Percentiles rank a stretch among this genome's conserved stretches.
phyloP scores from a whole-genome alignment of 306 rosid genomes.

The Luffa aegyptiaca region DNA sequence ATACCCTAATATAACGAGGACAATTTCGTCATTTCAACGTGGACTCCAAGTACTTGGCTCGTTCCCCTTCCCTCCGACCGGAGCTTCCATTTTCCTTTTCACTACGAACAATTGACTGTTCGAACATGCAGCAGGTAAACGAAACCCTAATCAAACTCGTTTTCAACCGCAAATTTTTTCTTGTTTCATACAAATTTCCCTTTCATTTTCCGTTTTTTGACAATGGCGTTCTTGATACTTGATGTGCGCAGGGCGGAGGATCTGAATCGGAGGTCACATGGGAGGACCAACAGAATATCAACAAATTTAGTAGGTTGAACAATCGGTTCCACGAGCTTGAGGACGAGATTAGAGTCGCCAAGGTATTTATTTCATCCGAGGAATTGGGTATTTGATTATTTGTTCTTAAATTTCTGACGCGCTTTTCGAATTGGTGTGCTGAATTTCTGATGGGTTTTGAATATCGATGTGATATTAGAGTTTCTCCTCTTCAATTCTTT shows the following conservation, averaged over 20 bases:
- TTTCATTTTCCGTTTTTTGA: neutral
- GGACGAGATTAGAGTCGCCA: conserved; percentile 69
- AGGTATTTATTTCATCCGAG: conserved; percentile 29
- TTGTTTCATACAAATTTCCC: neutral
- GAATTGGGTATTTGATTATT: neutral
- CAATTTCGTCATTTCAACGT: neutral
- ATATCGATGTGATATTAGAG: neutral
- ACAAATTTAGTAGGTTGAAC: conserved; percentile 81
- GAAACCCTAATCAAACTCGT: conserved; percentile 1
- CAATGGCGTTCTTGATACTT: neutral
- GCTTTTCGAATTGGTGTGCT: neutral
- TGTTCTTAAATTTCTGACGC: neutral
- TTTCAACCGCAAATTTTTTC: neutral
- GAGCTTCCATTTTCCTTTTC: neutral
- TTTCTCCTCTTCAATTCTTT: neutral
- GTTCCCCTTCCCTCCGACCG: neutral
- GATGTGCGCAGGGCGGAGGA: conserved; percentile 51
- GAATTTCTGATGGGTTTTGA: neutral
- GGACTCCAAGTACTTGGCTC: neutral
- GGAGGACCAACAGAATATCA: conserved; percentile 79
- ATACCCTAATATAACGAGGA: neutral
- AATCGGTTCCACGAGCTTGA: conserved; percentile 90
- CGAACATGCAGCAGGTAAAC: conserved; percentile 48
- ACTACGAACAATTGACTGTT: neutral
- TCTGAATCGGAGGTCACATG: conserved; percentile 81